Evolutionary conservation across 805 yeast species (phyloP).

Genomic region (Naumovozyma castellii): DNA sequence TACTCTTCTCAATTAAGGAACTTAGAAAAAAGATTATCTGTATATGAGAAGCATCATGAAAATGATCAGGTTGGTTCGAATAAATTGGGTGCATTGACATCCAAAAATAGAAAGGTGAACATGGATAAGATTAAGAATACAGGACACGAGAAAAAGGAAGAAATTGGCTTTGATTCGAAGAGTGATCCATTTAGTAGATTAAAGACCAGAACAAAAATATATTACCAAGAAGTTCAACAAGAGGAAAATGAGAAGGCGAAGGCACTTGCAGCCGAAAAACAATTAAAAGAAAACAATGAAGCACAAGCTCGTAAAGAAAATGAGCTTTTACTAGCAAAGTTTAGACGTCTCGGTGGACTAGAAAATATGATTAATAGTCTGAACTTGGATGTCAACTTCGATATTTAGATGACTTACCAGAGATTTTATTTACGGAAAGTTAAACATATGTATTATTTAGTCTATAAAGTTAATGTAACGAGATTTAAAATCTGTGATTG

Average conservation of each 20-base stretch:
- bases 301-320: slow-evolving; percentile 39
- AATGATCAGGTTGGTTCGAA: slow-evolving; percentile 33
- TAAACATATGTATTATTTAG: too few species aligned
- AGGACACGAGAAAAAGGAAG: slow-evolving; percentile 51
- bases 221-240: slow-evolving; percentile 49
- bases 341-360: slow-evolving; percentile 49
- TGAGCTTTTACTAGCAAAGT: slow-evolving; percentile 40
- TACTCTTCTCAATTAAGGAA: slow-evolving; percentile 40
- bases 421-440: too few species aligned
- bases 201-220: slow-evolving; percentile 77
- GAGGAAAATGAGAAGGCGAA: slow-evolving; percentile 53
- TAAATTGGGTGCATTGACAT: slow-evolving; percentile 63
- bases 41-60: slow-evolving; percentile 32
- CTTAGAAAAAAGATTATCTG: slow-evolving; percentile 31
- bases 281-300: slow-evolving; percentile 30
- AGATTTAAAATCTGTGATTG: too few species aligned
- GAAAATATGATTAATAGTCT: slow-evolving; percentile 41
- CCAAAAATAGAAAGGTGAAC: slow-evolving; percentile 77
- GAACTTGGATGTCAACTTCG: slow-evolving; percentile 34
- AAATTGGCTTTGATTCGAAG: slow-evolving; percentile 30
- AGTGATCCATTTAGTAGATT: slow-evolving; percentile 85
- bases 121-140: slow-evolving; percentile 70
- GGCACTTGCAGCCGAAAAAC: slow-evolving; percentile 41
- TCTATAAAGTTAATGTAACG: too few species aligned
- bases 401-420: slow-evolving; percentile 11